phyloP scores from a whole-genome alignment of 768 basidiomycete genomes.

The Mycena vulgaris region DNA sequence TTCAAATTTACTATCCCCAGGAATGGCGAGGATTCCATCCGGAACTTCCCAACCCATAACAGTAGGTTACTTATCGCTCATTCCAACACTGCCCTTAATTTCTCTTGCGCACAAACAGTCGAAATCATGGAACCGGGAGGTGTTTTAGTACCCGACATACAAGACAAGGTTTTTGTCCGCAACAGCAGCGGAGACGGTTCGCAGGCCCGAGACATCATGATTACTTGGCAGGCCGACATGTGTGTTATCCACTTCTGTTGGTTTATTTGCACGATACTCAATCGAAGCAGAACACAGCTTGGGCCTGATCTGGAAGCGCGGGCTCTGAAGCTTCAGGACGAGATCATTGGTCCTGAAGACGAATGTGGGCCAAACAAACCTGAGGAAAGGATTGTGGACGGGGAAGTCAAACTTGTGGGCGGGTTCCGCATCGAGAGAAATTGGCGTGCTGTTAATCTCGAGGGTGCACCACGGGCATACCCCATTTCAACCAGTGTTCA shows the following conservation, averaged over 20 bases:
- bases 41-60: too few species aligned
- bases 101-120: not conserved
- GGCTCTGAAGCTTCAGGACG: not conserved
- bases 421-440: not conserved
- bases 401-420: not conserved
- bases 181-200: too few species aligned
- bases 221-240: not conserved
- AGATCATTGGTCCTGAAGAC: not conserved
- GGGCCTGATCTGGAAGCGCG: not conserved
- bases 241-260: too few species aligned
- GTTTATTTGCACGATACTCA: too few species aligned
- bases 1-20: too few species aligned
- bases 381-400: not conserved
- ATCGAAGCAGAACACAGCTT: too few species aligned
- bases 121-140: not conserved
- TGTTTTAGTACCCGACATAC: not conserved
- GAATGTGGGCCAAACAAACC: not conserved
- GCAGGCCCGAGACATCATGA: too few species aligned
- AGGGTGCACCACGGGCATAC: not conserved
- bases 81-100: too few species aligned
- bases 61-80: too few species aligned
- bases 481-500: not conserved
- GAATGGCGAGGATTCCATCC: too few species aligned
- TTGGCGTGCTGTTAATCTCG: not conserved
- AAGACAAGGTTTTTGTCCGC: too few species aligned